Evolutionary conservation across 1,139 yeast species (phyloP).

Genomic region (Ogataea hybrid): DNA sequence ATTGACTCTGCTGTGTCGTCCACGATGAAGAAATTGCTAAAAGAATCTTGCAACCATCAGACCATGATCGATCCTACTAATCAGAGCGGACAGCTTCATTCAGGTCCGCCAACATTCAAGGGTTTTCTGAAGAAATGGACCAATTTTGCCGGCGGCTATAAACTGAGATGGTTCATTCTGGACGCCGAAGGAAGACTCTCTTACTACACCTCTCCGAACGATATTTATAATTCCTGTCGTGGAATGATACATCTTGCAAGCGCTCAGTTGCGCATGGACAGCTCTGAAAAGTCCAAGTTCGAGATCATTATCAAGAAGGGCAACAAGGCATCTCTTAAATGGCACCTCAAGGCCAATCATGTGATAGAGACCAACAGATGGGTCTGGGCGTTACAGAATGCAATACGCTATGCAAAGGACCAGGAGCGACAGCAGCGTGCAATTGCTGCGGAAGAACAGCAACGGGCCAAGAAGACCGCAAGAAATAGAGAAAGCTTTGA

Average conservation of each 20-base stretch:
- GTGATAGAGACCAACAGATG: conserved; percentile 95
- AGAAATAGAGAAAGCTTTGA: conserved; percentile 28
- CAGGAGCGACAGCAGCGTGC: conserved; percentile 41
- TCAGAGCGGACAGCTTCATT: conserved; percentile 32
- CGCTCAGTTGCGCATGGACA: conserved; percentile 81
- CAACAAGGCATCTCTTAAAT: conserved; percentile 56
- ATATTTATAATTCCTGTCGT: conserved; percentile 80
- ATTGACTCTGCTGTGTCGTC: conserved; percentile 56
- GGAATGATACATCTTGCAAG: conserved; percentile 86
- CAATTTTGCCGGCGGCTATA: conserved; percentile 93
- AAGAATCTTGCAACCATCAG: conserved; percentile 79
- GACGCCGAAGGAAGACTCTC: conserved; percentile 80
- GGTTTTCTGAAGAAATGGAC: conserved; percentile 97
- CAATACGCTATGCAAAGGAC: conserved; percentile 84
- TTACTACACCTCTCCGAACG: conserved; percentile 89
- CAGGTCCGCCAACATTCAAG: conserved; percentile 72
- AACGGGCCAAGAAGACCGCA: conserved; percentile 7
- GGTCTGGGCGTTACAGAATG: conserved; percentile 95
- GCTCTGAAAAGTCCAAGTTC: conserved; percentile 87
- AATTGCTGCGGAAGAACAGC: conserved; percentile 5
- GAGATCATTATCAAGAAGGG: conserved; percentile 66
- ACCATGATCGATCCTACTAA: conserved; percentile 64
- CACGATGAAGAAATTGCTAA: conserved; percentile 58
- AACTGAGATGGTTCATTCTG: conserved; percentile 86
- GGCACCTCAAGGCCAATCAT: conserved; percentile 92